Conservation (phyloP, 495 filamentous ascomycete genomes). For the Lasiosphaeria ovina region DNA sequence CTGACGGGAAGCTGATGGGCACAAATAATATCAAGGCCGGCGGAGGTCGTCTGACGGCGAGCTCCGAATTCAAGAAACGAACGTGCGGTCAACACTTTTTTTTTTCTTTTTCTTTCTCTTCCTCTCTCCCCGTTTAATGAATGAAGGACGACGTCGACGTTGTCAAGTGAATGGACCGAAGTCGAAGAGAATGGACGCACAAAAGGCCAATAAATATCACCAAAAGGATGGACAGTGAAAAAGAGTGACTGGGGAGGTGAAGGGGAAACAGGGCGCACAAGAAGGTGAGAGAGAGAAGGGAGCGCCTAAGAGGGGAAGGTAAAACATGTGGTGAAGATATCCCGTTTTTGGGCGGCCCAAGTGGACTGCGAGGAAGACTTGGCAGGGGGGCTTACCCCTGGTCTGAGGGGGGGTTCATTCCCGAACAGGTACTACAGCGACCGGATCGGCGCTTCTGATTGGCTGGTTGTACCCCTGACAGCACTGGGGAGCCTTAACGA, state of each 20-base stretch:
- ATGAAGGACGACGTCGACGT: constrained; percentile 10
- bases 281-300: constrained; percentile 12
- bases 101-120: neutral
- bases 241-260: constrained; percentile 19
- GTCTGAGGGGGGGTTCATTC: constrained; percentile 20
- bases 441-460: constrained; percentile 16
- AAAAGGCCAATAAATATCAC: neutral
- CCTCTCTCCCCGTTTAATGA: neutral
- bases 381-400: constrained; percentile 22
- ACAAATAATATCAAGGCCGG: constrained; percentile 6
- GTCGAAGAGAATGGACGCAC: constrained; percentile 6
- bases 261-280: constrained; percentile 15
- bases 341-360: constrained; percentile 12
- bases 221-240: constrained; percentile 13
- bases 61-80: constrained; percentile 13
- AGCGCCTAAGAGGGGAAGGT: constrained; percentile 18
- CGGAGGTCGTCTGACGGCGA: constrained; percentile 1
- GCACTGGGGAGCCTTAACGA: constrained; percentile 9
- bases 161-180: neutral
- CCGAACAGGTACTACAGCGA: constrained; percentile 25
- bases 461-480: constrained; percentile 15
- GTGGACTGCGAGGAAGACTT: constrained; percentile 16
- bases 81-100: constrained; percentile 22
- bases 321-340: constrained; percentile 25
- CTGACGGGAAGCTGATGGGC: neutral